Conservation (phyloP, 2,329 filamentous ascomycete species). For the Furcasterigmium furcatum region DNA sequence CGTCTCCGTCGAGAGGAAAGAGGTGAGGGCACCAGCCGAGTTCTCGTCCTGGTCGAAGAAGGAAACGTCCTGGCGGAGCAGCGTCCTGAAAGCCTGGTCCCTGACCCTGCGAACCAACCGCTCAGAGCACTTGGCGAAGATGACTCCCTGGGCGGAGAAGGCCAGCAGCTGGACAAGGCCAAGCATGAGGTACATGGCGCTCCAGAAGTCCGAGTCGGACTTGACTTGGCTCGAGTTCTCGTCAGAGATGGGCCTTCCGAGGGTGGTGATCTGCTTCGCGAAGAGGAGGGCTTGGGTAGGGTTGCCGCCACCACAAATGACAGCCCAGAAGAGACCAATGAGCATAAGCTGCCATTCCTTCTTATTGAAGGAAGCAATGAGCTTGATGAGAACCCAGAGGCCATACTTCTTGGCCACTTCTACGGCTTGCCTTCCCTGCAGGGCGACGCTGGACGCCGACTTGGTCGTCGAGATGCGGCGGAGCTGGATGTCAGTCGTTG, state of each 20-base stretch:
- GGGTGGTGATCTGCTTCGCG: slow-evolving; percentile 76
- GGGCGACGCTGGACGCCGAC: slow-evolving; percentile 67
- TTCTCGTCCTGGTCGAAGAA: slow-evolving; percentile 93
- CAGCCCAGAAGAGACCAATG: slow-evolving; percentile 67
- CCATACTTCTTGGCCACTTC: slow-evolving; percentile 59
- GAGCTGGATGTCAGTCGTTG: slow-evolving; percentile 54
- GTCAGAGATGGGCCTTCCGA: slow-evolving; percentile 49
- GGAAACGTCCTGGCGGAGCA: slow-evolving; percentile 87
- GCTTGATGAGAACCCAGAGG: slow-evolving; percentile 72
- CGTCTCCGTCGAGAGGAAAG: slow-evolving; percentile 84
- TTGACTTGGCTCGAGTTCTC: slow-evolving; percentile 55
- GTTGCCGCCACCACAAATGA: slow-evolving; percentile 79
- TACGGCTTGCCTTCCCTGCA: slow-evolving; percentile 50
- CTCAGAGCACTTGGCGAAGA: slow-evolving; percentile 86
- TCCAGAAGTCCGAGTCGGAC: slow-evolving; percentile 79
- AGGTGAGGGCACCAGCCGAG: slow-evolving; percentile 82
- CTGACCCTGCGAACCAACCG: slow-evolving; percentile 79
- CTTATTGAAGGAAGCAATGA: slow-evolving; percentile 78
- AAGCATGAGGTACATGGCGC: slow-evolving; percentile 83
- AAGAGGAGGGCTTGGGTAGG: slow-evolving; percentile 79
- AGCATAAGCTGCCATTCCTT: slow-evolving; percentile 70
- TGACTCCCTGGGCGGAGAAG: slow-evolving; percentile 64
- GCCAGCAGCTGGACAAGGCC: slow-evolving; percentile 70
- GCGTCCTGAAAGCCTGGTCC: slow-evolving; percentile 76
- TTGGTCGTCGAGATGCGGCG: slow-evolving; percentile 52